Base-by-base conservation (phyloP, 2,329 filamentous ascomycete species). In the Trichoderma oligosporum region DNA sequence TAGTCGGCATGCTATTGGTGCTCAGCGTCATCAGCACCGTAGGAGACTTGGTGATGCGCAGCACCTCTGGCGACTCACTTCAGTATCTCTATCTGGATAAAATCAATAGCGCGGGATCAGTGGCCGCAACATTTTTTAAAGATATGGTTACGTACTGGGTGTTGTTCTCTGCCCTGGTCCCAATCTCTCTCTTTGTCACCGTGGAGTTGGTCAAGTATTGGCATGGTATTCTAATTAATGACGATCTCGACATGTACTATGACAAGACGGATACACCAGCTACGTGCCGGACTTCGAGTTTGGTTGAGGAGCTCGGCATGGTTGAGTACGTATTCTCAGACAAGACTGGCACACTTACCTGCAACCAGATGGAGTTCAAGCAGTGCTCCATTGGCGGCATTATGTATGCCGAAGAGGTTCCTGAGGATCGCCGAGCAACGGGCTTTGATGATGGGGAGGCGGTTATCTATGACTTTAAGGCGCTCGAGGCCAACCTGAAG, bases 71-170 rank as follows among this genome's bases (percentile, higher is more conserved):
- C 47, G 65, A 77, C 7, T 81, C 86, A 39, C 80, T 97, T 29
- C 73, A 74, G 12, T 99, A 97, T 70, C 81, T 99, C 14, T 73
- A 82, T 52, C 82, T 95, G 61, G 79, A 81, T 58, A 68, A 74
- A 29, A 83, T 86, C 61, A 82, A 84, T 65, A 80, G 73, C 9
- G 78, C 77, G 4, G 69, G 70, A 27, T 66, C 71, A 22, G 75
- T 86, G n/a, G 87, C 85, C 16, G 81, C 84, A 64, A 90, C 91
- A 61, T 97, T 99, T 71, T 88, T 95, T 72, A 87, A 88, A 65
- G 94, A 99, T 73, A 88, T 99, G 69, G 89, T 97, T 68, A 99
- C 95, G 1, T 97, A 97, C 72, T 99, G 94, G 93, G 93, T 99
- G 29, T 75, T 99, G 33, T 99, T 97, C 74, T 97, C 93, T 2